These are phyloP conservation scores for Blastobotrys illinoisensis DNA, from an alignment of 1,139 yeast species.

Conservation along the genomic window DNA sequence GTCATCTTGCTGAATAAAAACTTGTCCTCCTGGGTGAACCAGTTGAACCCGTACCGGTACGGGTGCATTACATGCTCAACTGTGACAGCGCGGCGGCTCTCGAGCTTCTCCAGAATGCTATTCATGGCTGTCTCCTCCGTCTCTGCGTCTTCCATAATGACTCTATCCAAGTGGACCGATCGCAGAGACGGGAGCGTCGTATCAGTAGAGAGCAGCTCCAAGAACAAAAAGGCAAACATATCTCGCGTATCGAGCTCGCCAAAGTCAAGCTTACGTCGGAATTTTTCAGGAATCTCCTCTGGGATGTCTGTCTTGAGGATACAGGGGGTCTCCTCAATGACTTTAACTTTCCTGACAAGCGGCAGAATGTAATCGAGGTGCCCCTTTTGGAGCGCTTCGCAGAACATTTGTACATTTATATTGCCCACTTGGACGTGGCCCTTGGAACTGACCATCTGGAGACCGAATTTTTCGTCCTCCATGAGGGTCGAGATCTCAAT, in stretches of 20 bases:
- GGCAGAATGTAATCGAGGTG: slow-evolving; percentile 5
- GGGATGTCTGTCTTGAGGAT: background rate
- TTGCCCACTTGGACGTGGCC: slow-evolving; percentile 9
- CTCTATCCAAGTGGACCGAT: slow-evolving; percentile 1
- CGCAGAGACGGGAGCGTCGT: background rate
- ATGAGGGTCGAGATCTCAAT: slow-evolving; percentile 7
- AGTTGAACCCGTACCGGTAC: slow-evolving; percentile 7
- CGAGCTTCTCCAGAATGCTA: background rate
- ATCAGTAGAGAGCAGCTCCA: background rate
- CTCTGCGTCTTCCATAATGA: slow-evolving; percentile 2
- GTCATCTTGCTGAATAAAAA: slow-evolving; percentile 6
- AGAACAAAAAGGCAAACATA: slow-evolving; percentile 5
- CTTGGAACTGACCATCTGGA: slow-evolving; percentile 2
- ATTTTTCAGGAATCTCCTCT: slow-evolving; percentile 25
- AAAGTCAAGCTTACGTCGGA: background rate
- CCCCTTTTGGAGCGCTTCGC: background rate
- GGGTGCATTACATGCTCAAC: slow-evolving; percentile 6
- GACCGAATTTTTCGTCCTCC: slow-evolving; percentile 9
- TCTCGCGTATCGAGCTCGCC: background rate
- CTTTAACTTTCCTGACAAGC: background rate
- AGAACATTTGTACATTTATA: slow-evolving; percentile 3
- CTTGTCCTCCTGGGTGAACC: slow-evolving; percentile 7
- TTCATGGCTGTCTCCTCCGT: slow-evolving; percentile 6
- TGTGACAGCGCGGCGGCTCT: background rate
- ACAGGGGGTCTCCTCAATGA: slow-evolving; percentile 8